phyloP scores from a whole-genome alignment of 306 rosid genomes.

The Dicorynia guianensis region DNA sequence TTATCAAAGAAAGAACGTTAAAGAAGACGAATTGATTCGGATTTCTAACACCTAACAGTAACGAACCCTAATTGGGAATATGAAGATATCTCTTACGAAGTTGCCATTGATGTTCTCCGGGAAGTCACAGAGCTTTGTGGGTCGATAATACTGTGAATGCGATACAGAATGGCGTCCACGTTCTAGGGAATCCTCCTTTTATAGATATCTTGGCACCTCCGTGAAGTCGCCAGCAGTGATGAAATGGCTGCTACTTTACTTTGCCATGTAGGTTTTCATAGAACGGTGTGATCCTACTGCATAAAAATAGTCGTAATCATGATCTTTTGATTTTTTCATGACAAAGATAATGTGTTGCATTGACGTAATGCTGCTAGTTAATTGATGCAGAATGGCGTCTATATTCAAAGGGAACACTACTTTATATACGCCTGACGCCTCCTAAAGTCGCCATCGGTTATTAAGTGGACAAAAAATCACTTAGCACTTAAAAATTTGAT shows the following conservation, averaged over 20 bases:
- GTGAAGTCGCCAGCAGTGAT: too few species aligned
- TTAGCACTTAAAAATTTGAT: neutral
- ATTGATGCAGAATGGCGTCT: neutral
- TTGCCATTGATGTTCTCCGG: conserved; percentile 25
- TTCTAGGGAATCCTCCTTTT: neutral
- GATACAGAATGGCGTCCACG: neutral
- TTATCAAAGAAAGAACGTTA: neutral
- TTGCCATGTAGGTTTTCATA: too few species aligned
- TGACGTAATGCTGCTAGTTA: too few species aligned
- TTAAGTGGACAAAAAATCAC: too few species aligned
- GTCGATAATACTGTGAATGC: too few species aligned
- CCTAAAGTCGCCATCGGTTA: neutral
- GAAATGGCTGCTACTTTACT: too few species aligned
- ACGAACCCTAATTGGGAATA: neutral
- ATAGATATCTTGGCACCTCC: too few species aligned
- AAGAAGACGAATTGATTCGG: neutral
- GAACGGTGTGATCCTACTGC: too few species aligned
- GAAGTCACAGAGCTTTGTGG: neutral
- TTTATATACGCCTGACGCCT: neutral
- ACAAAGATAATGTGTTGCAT: too few species aligned
- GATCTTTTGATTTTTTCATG: too few species aligned
- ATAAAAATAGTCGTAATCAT: too few species aligned
- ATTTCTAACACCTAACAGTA: neutral
- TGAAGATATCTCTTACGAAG: conserved; percentile 28
- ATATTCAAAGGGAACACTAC: neutral